Base-by-base conservation (phyloP, 2,329 filamentous ascomycete genomes). In the Phoma herbarum region DNA sequence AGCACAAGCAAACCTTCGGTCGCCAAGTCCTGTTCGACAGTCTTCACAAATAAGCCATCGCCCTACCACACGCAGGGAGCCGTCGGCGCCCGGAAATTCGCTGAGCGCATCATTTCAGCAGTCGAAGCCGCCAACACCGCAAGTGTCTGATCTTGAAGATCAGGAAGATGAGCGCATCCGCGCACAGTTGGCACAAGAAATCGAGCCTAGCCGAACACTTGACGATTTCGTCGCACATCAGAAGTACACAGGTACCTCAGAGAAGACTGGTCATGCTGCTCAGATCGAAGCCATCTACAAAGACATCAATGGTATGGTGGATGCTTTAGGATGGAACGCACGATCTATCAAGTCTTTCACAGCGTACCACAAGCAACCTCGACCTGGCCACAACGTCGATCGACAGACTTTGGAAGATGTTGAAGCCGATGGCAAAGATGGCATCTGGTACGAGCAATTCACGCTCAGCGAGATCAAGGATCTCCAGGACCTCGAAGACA, bases 241-340 rank as follows among this genome's bases (percentile, higher is more conserved):
- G 46, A 80, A 83, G 46, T 83, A 82, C 56, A 63, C 65, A 11
- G 78, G 77, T 33, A 60, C 62, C 26, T 71, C 71, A 4, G 74
- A 67, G 23, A 82, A 79, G 60, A 68, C 74, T 29, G 82, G 81
- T 9, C 69, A 76, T 43, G 75, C 79, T 26, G 81, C 78, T 25
- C 77, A 83, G 65, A 81, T 85, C 55, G 81, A 84, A 67, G 78
- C 78, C 50, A 71, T 84, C 50, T 95, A 91, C 74, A 85, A 90
- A 43, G 91, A 94, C 69, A 91, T 94, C 73, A 94, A 95, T 75
- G 91, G 91, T 12, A 99, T 98, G 95, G 88, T 99, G 42, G 92
- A 97, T 69, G 94, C 91, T 0, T 81, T 98, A 39, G 94, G 94
- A 10, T 84, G 97, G 48, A 98, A 98, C 73, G 87, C 91, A 6